Percentiles rank a stretch among this genome's conserved stretches.
phyloP scores from a whole-genome alignment of 2,329 filamentous ascomycete species.

The Pseudohalonectria lignicola region DNA sequence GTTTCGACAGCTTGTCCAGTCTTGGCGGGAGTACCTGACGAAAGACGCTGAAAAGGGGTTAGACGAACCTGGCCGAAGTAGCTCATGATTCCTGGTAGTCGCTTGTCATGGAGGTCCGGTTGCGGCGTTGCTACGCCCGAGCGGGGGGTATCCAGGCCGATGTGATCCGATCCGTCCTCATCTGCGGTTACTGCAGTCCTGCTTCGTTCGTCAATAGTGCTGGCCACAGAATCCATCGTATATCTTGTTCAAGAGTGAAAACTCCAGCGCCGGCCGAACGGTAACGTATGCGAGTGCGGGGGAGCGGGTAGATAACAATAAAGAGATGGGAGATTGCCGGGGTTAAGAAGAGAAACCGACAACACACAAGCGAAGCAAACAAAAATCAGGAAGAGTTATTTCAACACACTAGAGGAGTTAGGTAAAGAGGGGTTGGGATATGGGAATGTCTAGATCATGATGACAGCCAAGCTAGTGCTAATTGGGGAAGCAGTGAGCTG shows the following conservation, averaged over 20 bases:
- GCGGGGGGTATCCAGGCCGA: conserved; percentile 77
- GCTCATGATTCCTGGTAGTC: conserved; percentile 89
- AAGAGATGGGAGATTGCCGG: no score
- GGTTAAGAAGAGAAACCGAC: conserved; percentile 3
- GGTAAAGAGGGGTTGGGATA: neutral
- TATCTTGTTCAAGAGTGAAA: no score
- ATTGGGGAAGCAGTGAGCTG: no score
- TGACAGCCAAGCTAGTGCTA: no score
- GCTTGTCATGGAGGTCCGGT: conserved; percentile 88
- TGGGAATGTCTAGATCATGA: conserved; percentile 14
- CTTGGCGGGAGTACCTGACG: conserved; percentile 25
- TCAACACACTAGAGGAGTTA: no score
- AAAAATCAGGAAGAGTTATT: no score
- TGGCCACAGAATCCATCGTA: conserved; percentile 22
- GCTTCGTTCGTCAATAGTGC: conserved; percentile 38
- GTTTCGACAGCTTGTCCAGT: conserved; percentile 26
- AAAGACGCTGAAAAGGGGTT: conserved; percentile 51
- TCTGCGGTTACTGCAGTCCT: conserved; percentile 45
- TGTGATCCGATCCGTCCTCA: conserved; percentile 64
- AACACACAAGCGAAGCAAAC: conserved; percentile 5
- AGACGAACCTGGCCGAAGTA: conserved; percentile 99
- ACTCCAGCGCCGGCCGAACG: no score
- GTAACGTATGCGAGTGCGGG: no score
- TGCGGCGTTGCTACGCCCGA: conserved; percentile 88
- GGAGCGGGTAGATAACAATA: no score